A percentile compares a stretch with the other conserved stretches of the same genome.
Evolutionary conservation across 306 rosid species (phyloP).

Genomic region (Prunus armeniaca): DNA sequence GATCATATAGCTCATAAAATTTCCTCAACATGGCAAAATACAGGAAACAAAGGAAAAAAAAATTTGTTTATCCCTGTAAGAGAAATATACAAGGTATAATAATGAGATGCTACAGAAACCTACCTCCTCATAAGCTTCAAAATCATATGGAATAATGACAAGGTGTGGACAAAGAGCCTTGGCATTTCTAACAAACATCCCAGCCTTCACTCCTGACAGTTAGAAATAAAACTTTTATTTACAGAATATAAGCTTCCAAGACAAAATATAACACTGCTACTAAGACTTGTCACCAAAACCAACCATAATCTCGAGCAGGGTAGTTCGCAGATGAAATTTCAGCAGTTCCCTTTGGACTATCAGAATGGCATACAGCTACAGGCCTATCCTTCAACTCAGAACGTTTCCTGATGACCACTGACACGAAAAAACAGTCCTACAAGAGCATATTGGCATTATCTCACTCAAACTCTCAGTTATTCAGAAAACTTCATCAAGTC

Average conservation of each 20-base stretch:
- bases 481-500: conserved; percentile 12
- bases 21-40: background rate
- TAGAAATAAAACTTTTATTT: conserved; percentile 10
- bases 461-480: conserved; percentile 10
- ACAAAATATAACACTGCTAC: conserved; percentile 5
- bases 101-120: conserved; percentile 3
- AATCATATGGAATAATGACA: conserved; percentile 76
- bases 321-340: conserved; percentile 97
- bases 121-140: conserved; percentile 94
- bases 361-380: conserved; percentile 90
- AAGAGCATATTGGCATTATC: conserved; percentile 30
- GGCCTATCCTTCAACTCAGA: conserved; percentile 74
- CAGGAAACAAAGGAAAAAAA: background rate
- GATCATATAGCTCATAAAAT: conserved; percentile 1
- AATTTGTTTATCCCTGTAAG: background rate
- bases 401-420: conserved; percentile 71
- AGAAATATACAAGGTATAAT: conserved; percentile 18
- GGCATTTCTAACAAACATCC: conserved; percentile 91
- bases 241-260: conserved; percentile 11
- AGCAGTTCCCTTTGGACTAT: conserved; percentile 84
- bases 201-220: conserved; percentile 79
- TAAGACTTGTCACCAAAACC: conserved; percentile 29
- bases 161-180: conserved; percentile 79
- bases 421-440: conserved; percentile 95
- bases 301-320: conserved; percentile 92